Conservation (phyloP, 108 stramenopile species). For the Poteriospumella lacustris region DNA sequence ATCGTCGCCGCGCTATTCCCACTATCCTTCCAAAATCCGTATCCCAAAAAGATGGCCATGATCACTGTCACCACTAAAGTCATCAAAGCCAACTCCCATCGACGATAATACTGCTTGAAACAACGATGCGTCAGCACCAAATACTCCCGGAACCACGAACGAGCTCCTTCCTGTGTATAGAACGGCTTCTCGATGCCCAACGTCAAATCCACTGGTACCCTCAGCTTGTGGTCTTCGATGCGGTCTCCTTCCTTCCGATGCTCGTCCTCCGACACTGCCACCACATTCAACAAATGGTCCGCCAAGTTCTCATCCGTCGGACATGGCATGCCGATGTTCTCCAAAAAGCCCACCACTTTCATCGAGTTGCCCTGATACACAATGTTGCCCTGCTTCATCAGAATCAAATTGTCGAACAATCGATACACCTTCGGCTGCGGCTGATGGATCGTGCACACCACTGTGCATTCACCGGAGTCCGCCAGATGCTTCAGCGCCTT, state of each 20-base stretch:
- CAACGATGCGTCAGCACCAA: not conserved
- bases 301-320: not conserved
- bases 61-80: not conserved
- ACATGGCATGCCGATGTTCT: not conserved
- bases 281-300: conserved; percentile 10
- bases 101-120: not conserved
- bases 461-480: not conserved
- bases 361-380: not conserved
- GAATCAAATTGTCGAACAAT: conserved; percentile 16
- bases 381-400: not conserved
- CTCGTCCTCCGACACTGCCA: not conserved
- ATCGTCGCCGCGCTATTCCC: not conserved
- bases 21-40: not conserved
- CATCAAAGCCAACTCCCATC: not conserved
- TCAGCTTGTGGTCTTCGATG: not conserved
- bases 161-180: not conserved
- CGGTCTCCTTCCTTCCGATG: not conserved
- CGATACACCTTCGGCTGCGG: conserved; percentile 3
- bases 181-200: not conserved
- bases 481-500: not conserved
- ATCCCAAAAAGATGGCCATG: not conserved
- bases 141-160: not conserved
- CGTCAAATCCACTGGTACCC: conserved; percentile 1
- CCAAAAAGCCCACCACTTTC: not conserved
- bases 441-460: conserved; percentile 30